Conservation (phyloP, 2,329 filamentous ascomycete genomes). For the Parastagonospora nodorum region DNA sequence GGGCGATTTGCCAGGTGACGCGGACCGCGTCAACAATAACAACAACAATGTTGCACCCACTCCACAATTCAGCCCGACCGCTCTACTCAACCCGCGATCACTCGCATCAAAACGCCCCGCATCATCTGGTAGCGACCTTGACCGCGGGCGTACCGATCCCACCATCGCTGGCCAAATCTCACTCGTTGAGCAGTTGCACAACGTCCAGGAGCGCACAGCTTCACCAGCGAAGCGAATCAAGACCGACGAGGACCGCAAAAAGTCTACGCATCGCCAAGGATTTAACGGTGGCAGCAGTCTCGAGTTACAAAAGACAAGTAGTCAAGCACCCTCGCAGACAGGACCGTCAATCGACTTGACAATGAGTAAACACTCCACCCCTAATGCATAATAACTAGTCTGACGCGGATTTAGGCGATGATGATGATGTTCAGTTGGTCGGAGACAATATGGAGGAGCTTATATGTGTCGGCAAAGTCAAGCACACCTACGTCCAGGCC, state of each 20-base stretch:
- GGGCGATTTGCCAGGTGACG: no score
- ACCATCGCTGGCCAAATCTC: slow-evolving; percentile 58
- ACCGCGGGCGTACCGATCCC: slow-evolving; percentile 29
- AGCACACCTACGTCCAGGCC: slow-evolving; percentile 69
- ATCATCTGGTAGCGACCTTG: slow-evolving; percentile 20
- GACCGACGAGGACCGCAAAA: slow-evolving; percentile 28
- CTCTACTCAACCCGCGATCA: slow-evolving; percentile 43
- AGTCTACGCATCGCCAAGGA: slow-evolving; percentile 23
- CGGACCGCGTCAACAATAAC: no score
- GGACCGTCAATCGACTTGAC: no score
- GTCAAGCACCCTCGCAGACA: no score
- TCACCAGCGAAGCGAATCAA: slow-evolving; percentile 53
- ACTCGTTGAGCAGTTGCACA: no score
- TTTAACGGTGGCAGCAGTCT: no score
- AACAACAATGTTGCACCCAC: slow-evolving; percentile 14
- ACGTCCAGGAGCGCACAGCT: slow-evolving; percentile 69
- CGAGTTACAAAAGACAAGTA: no score
- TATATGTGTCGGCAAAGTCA: slow-evolving; percentile 81
- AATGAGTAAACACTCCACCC: no score
- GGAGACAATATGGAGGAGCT: no score
- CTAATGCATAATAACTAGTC: no score
- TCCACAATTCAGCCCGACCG: slow-evolving; percentile 32
- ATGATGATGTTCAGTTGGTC: no score
- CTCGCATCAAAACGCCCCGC: slow-evolving; percentile 38
- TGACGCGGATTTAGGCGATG: no score